Conservation (phyloP, 2,329 filamentous ascomycete species). For the Samsoniella hepiali region DNA sequence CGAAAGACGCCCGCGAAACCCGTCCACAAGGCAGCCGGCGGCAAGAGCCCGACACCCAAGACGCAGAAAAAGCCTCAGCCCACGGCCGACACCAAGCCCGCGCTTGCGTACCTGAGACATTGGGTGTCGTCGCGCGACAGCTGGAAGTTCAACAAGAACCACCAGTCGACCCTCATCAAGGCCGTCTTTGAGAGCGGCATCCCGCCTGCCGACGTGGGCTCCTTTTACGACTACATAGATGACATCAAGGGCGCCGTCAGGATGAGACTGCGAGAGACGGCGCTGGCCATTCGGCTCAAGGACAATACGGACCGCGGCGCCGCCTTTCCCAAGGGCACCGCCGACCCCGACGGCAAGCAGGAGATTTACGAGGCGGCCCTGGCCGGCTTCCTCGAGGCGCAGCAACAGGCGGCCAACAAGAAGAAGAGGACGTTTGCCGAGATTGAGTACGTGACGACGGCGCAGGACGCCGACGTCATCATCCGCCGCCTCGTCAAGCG, state of each 20-base stretch:
- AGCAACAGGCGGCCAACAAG: slow-evolving; percentile 28
- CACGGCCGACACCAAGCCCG: slow-evolving; percentile 52
- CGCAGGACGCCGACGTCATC: slow-evolving; percentile 49
- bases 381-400: slow-evolving; percentile 41
- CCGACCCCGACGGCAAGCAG: slow-evolving; percentile 47
- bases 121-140: slow-evolving; percentile 66
- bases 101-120: slow-evolving; percentile 72
- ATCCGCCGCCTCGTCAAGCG: slow-evolving; percentile 57
- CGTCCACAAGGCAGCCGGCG: slow-evolving; percentile 33
- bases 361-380: slow-evolving; percentile 56
- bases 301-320: slow-evolving; percentile 49
- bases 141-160: slow-evolving; percentile 98
- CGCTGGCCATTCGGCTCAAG: slow-evolving; percentile 57
- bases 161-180: slow-evolving; percentile 81
- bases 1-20: slow-evolving; percentile 33
- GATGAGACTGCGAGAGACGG: slow-evolving; percentile 63
- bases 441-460: slow-evolving; percentile 47
- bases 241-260: slow-evolving; percentile 75
- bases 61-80: slow-evolving; percentile 36
- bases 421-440: slow-evolving; percentile 52
- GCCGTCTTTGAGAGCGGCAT: slow-evolving; percentile 73
- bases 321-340: slow-evolving; percentile 49
- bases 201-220: slow-evolving; percentile 64
- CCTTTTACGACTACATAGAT: slow-evolving; percentile 73
- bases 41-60: slow-evolving; percentile 28